Conservation (phyloP, 441 rosid genomes). For the Daphne laureola region DNA sequence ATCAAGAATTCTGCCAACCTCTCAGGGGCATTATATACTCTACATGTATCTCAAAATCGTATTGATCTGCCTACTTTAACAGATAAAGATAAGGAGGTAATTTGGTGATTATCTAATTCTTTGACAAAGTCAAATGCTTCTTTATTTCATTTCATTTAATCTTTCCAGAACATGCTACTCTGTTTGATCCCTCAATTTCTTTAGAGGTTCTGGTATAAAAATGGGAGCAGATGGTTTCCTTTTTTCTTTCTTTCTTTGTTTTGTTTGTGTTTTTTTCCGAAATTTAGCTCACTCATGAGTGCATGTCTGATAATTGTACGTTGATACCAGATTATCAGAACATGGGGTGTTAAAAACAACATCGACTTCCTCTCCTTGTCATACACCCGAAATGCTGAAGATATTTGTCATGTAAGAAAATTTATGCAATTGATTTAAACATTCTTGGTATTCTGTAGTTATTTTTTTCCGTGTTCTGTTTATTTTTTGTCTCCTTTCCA, state of each 20-base stretch:
- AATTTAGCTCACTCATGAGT: not conserved
- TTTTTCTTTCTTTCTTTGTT: not conserved
- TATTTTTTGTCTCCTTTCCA: constrained; percentile 1
- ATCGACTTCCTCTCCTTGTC: constrained; percentile 55
- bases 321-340: constrained; percentile 38
- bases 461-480: constrained; percentile 4
- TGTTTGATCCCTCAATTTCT: too few relatives aligned
- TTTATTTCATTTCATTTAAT: not conserved
- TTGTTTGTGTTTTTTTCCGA: too few relatives aligned
- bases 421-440: constrained; percentile 10
- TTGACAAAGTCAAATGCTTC: not conserved
- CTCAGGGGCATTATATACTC: constrained; percentile 41
- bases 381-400: constrained; percentile 47
- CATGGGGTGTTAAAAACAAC: constrained; percentile 47
- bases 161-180: not conserved
- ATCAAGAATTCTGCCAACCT: constrained; percentile 51
- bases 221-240: not conserved
- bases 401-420: constrained; percentile 40
- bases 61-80: constrained; percentile 50
- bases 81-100: constrained; percentile 49
- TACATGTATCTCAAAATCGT: constrained; percentile 57
- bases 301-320: not conserved
- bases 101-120: not conserved
- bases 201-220: too few relatives aligned
- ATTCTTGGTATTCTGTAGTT: not conserved